Conservation (phyloP, 495 filamentous ascomycete species). For the Penicillium manginii region DNA sequence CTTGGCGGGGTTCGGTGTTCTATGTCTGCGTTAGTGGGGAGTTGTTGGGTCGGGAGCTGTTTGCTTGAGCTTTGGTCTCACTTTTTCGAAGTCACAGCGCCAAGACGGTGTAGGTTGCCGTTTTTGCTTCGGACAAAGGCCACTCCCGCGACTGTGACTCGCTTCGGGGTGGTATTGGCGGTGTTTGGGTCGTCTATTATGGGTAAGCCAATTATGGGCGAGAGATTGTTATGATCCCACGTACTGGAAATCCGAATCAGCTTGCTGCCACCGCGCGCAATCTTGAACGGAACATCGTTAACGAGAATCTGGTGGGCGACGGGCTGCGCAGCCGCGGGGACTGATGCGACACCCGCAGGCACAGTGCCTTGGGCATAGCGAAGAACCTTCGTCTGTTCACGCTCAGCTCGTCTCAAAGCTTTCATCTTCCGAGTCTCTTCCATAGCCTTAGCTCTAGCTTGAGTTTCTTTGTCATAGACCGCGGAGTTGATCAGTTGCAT, state of each 20-base stretch:
- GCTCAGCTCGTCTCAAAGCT: conserved; percentile 59
- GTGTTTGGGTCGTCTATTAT: conserved; percentile 61
- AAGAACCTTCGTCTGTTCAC: conserved; percentile 62
- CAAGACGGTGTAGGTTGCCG: conserved; percentile 80
- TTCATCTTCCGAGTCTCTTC: conserved; percentile 70
- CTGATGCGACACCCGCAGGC: conserved; percentile 30
- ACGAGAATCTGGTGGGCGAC: conserved; percentile 68
- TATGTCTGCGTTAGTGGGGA: conserved; percentile 31
- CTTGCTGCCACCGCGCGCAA: conserved; percentile 82
- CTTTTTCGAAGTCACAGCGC: conserved; percentile 49
- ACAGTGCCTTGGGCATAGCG: conserved; percentile 50
- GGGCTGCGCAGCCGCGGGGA: conserved; percentile 35
- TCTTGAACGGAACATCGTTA: conserved; percentile 75
- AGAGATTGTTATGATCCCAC: conserved; percentile 20
- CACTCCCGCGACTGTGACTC: conserved; percentile 76
- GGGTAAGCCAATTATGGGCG: conserved; percentile 48
- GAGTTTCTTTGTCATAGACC: conserved; percentile 76
- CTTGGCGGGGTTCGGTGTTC: conserved; percentile 55
- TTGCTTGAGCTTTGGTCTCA: conserved; percentile 18
- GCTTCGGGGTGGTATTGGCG: conserved; percentile 76
- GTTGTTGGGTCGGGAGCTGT: conserved; percentile 1
- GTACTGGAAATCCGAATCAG: conserved; percentile 76
- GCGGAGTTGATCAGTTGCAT: conserved; percentile 87
- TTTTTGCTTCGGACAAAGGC: conserved; percentile 87
- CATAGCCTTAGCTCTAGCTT: conserved; percentile 72